These are phyloP conservation scores for Beauveria sp. DNA, from an alignment of 2,329 filamentous ascomycete species.

Conservation along the genomic window DNA sequence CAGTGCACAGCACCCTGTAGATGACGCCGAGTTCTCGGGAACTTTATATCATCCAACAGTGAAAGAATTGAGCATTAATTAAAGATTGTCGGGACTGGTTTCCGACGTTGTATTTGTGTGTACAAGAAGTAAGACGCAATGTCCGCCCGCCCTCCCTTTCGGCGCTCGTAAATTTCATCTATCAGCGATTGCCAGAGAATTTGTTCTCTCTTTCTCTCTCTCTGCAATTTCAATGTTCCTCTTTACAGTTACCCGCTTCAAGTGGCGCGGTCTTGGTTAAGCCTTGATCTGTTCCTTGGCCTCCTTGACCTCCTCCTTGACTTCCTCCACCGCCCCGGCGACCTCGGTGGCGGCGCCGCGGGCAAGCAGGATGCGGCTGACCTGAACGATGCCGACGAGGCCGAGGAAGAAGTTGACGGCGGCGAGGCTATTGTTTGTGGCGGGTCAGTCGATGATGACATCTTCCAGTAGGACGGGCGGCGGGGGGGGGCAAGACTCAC, in stretches of 20 bases:
- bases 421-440: slow-evolving; percentile 55
- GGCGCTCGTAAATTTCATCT: neutral
- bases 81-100: neutral
- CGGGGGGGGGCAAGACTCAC: slow-evolving; percentile 37
- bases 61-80: neutral
- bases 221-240: no score
- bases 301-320: slow-evolving; percentile 22
- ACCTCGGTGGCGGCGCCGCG: slow-evolving; percentile 45
- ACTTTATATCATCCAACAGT: neutral
- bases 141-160: neutral
- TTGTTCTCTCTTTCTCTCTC: neutral
- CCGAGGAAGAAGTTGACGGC: slow-evolving; percentile 98
- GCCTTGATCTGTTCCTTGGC: slow-evolving; percentile 12
- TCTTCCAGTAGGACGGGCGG: neutral
- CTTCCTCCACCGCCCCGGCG: slow-evolving; percentile 34
- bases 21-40: no score
- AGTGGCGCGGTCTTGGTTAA: no score
- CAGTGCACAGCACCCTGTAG: no score
- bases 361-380: slow-evolving; percentile 65
- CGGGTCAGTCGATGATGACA: neutral
- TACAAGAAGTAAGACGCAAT: neutral
- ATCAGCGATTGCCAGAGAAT: neutral
- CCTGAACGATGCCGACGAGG: slow-evolving; percentile 76
- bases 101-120: neutral
- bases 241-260: no score